Evolutionary conservation across 495 filamentous ascomycete genomes (phyloP).

Genomic region (Trichoderma orchidacearum): DNA sequence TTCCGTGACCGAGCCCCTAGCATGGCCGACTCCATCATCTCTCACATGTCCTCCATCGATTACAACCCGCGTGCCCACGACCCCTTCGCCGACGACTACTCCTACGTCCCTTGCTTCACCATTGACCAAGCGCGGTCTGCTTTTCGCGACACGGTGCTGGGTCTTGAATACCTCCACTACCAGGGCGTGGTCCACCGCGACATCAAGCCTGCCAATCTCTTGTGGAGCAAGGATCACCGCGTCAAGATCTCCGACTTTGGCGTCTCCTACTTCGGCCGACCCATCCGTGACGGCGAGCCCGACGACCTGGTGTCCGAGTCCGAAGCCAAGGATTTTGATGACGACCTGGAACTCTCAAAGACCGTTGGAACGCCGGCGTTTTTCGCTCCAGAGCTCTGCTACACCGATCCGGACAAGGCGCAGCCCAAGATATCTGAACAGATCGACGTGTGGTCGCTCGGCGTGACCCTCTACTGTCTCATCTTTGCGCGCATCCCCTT

Average conservation of each 20-base stretch:
- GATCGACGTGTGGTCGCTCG: constrained; percentile 96
- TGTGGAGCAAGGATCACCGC: constrained; percentile 70
- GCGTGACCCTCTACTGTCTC: constrained; percentile 90
- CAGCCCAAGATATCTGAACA: constrained; percentile 43
- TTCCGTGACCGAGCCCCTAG: constrained; percentile 45
- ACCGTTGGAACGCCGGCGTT: constrained; percentile 96
- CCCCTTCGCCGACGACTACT: constrained; percentile 67
- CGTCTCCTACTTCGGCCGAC: constrained; percentile 87
- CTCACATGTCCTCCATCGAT: constrained; percentile 44
- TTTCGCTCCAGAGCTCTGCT: constrained; percentile 96
- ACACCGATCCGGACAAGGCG: constrained; percentile 44
- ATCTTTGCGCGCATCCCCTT: constrained; percentile 90
- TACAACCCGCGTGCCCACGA: constrained; percentile 33
- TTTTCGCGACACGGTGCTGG: constrained; percentile 87
- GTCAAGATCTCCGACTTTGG: constrained; percentile 99
- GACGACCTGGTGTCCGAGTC: constrained; percentile 71
- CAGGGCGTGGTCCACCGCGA: constrained; percentile 95
- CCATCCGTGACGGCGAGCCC: constrained; percentile 60
- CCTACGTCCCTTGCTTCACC: constrained; percentile 83
- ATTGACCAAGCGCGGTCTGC: constrained; percentile 70
- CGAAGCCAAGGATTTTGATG: constrained; percentile 71
- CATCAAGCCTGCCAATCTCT: constrained; percentile 96
- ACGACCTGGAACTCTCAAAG: constrained; percentile 89
- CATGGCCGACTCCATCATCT: constrained; percentile 46
- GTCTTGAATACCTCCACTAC: constrained; percentile 90